Conservation (phyloP, 371 early-diverging fungal genomes). For the Mortierella sp. region DNA sequence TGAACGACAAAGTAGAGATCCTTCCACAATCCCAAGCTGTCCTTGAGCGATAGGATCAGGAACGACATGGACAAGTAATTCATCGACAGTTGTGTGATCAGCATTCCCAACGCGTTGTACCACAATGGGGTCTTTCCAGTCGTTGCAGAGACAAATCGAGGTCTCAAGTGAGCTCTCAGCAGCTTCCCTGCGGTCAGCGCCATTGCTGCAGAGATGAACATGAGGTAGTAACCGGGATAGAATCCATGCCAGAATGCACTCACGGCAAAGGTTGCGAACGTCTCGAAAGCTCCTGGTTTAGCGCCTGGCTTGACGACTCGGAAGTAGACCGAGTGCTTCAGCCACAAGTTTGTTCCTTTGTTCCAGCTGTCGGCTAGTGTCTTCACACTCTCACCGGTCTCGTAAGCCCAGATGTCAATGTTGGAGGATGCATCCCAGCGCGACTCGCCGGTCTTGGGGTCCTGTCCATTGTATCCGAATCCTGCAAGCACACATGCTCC, state of each 20-base stretch:
- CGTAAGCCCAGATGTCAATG: conserved; percentile 75
- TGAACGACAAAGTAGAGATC: conserved; percentile 70
- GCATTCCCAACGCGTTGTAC: conserved; percentile 78
- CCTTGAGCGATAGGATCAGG: conserved; percentile 65
- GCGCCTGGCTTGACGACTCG: conserved; percentile 67
- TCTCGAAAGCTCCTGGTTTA: conserved; percentile 64
- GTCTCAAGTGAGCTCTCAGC: conserved; percentile 77
- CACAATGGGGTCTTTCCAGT: conserved; percentile 52
- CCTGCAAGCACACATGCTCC: conserved; percentile 87
- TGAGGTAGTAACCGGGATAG: conserved; percentile 87
- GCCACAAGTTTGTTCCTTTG: conserved; percentile 88
- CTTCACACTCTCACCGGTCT: conserved; percentile 78
- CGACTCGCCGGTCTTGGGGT: conserved; percentile 59
- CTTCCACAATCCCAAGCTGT: conserved; percentile 69
- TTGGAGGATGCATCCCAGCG: conserved; percentile 67
- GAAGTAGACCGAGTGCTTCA: conserved; percentile 84
- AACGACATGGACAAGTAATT: conserved; percentile 81
- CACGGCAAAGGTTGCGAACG: conserved; percentile 76
- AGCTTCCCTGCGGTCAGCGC: conserved; percentile 58
- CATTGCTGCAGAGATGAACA: conserved; percentile 61
- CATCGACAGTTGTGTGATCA: conserved; percentile 69
- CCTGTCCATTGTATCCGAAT: conserved; percentile 83
- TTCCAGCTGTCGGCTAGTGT: conserved; percentile 86
- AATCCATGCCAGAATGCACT: conserved; percentile 97
- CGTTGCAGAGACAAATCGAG: conserved; percentile 63